Base-by-base conservation (phyloP, 306 rosid species). In the Castanopsis chinensis region DNA sequence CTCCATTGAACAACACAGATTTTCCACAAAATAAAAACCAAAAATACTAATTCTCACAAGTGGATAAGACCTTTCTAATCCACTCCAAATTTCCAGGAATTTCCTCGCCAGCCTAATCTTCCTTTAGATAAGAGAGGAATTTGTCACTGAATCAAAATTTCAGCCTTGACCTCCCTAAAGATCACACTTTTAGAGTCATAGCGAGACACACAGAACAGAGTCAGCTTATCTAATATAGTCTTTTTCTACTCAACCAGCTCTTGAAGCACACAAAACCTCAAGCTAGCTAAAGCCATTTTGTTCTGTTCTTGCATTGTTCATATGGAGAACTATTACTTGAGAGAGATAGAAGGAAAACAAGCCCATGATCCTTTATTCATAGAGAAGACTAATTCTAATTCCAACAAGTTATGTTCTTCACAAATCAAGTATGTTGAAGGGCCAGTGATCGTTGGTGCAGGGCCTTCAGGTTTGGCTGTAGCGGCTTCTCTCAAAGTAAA, bases 391-490 rank as follows among this genome's bases (percentile, higher is more conserved):
- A 83, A 37, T 37, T 37, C 10, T 35, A 1, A 35, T 35, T 35
- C 43, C 43, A 35, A 45, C 37, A 85, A 37, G 4, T 53, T 79
- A 13, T 7, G 78, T 0, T 60, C 63, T 2, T 17, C 68, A 20
- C 74, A 69, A 19, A 53, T 54, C 17, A 87, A 87, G 23, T 72
- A 75, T 74, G 72, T 85, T 27, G 61, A 69, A 0, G 94, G 92
- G 8, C 91, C 97, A 3, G 87, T 93, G 75, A 91, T 93, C 21
- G 91, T 93, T 3, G 98, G 98, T 41, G 97, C 93, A 37, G 98
- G 98, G 19, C 98, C 98, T 2, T 93, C 98, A 0, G 98, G 98
- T 6, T 83, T 93, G 0, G 98, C 98, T 0, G 91, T 80, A n/a
- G 97, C 98, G 14, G 97, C 98, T 3, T 88, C 93, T 73, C 85